phyloP scores from a whole-genome alignment of 768 basidiomycete species.

The Lactifluus piperatus region DNA sequence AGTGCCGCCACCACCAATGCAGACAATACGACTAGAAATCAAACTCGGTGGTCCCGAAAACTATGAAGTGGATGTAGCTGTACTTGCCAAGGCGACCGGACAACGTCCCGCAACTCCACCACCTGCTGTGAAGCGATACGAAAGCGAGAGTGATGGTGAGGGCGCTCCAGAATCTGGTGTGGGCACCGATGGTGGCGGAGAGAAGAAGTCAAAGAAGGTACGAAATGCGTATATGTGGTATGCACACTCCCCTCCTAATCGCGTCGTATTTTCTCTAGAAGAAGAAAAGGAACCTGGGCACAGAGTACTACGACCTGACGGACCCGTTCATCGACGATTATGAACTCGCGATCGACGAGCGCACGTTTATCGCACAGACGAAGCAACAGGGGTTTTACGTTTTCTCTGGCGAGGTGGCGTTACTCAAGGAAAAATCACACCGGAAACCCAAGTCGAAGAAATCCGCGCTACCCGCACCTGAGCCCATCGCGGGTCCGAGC shows the following conservation, averaged over 20 bases:
- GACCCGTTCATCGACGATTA: constrained; percentile 99
- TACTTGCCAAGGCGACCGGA: constrained; percentile 51
- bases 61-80: constrained; percentile 62
- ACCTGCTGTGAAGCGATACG: constrained; percentile 29
- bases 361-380: constrained; percentile 85
- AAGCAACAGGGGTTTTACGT: constrained; percentile 93
- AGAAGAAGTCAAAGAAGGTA: constrained; percentile 33
- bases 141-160: constrained; percentile 47
- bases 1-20: constrained; percentile 37
- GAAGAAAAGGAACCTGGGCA: constrained; percentile 39
- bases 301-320: constrained; percentile 81
- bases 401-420: constrained; percentile 76
- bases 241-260: too few species aligned
- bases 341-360: constrained; percentile 82
- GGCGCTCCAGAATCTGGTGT: constrained; percentile 21
- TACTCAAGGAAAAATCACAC: constrained; percentile 61
- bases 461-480: constrained; percentile 12
- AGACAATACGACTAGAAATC: constrained; percentile 64
- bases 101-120: constrained; percentile 54
- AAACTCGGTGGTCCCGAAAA: constrained; percentile 61
- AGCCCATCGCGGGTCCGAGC: constrained; percentile 16
- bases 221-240: neutral
- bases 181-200: constrained; percentile 25
- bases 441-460: constrained; percentile 20
- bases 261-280: neutral